Conservation (phyloP, 1,284 basidiomycete genomes). For the Rhizopogon parksii region DNA sequence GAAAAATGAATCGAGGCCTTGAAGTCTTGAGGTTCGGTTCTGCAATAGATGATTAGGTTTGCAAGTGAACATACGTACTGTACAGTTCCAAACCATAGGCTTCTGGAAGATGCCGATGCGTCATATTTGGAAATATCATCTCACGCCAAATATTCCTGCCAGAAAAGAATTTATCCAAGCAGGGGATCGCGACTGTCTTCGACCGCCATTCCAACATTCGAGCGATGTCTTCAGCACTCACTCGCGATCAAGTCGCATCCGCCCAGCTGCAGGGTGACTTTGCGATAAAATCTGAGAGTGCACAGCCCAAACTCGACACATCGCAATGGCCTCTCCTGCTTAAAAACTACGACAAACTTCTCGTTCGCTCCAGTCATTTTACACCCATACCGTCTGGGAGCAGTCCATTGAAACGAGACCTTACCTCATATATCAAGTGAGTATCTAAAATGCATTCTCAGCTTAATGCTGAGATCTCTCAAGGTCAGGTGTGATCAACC, state of each 20-base stretch:
- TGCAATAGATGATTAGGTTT: conserved; percentile 2
- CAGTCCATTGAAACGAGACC: conserved; percentile 91
- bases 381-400: conserved; percentile 92
- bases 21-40: conserved; percentile 18
- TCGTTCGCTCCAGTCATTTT: conserved; percentile 94
- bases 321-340: conserved; percentile 97
- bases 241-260: conserved; percentile 60
- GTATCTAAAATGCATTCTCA: conserved; percentile 14
- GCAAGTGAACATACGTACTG: conserved; percentile 26
- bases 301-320: conserved; percentile 79
- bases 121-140: conserved; percentile 5
- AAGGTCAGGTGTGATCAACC: conserved; percentile 96
- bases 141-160: conserved; percentile 3
- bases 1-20: conserved; percentile 23
- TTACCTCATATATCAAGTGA: conserved; percentile 85
- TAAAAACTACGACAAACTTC: conserved; percentile 97
- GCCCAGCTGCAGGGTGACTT: conserved; percentile 74
- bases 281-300: conserved; percentile 74
- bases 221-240: conserved; percentile 37
- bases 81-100: conserved; percentile 32
- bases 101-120: background rate
- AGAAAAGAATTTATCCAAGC: conserved; percentile 1
- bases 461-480: conserved; percentile 3
- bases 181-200: background rate
- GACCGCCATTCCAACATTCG: conserved; percentile 8